Evolutionary conservation across 1,284 basidiomycete species (phyloP), one percentile per base, ranked within the genome.

Genomic region (Irpex sp.): DNA sequence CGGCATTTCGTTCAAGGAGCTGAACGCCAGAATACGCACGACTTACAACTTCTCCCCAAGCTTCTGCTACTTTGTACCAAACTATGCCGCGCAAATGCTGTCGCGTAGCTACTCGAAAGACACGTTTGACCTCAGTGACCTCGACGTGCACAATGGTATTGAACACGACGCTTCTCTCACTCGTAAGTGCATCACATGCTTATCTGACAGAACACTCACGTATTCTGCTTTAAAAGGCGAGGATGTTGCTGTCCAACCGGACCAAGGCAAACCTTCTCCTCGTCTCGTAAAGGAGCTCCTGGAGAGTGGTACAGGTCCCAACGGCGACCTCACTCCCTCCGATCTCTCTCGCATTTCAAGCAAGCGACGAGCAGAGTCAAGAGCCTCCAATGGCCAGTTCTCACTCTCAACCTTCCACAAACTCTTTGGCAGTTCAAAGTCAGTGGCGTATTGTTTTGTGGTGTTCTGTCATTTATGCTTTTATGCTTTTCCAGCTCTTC

Each of bases 81-180:
- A 83, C 61, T 83, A 78, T 70, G 80, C 83, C 0, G 88, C 91
- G 2, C 71, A 78, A 15, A 78, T 87, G 73, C 72, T 92, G 62
- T 77, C 80, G 5, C 84, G 81, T 67, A 78, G 76, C 54, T 91
- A 89, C 69, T 71, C 68, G 62, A 79, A 76, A 51, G 90, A 86
- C 63, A 83, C 76, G 3, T 84, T 90, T 66, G 82, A 91, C 69
- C 77, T 92, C 21, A 73, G 76, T 11, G 89, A 92, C 58, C 77
- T 92, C 47, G 80, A 82, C 68, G 72, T 87, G 34, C 91, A 92
- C 72, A 92, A 91, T 66, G 86, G 86, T 8, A 92, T 92, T 63
- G 91, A 92, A 68, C 91, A 92, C 67, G 91, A 92, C 67, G 90
- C 79, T 0, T 92, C 89, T 2, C 76, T 93, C 31, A 82, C 82